phyloP scores from a whole-genome alignment of 495 filamentous ascomycete species.

The Hyaloscypha finlandica region DNA sequence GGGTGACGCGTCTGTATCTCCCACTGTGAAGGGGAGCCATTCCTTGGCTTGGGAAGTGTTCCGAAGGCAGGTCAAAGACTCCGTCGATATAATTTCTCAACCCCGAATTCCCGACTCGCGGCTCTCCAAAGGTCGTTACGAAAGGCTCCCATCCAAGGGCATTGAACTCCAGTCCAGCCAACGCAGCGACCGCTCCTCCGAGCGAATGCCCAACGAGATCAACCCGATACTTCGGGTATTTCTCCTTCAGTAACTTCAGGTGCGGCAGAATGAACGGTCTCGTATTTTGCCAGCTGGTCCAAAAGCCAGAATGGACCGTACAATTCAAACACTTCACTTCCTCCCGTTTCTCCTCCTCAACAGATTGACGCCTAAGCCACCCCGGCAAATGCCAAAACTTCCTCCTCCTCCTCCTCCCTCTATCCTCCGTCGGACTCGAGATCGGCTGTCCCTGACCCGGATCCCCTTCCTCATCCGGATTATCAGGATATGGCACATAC shows the following conservation, averaged over 20 bases:
- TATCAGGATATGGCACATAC: constrained; percentile 81
- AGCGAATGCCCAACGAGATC: constrained; percentile 84
- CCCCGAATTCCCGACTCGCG: constrained; percentile 74
- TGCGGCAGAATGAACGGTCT: constrained; percentile 62
- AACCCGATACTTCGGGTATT: constrained; percentile 71
- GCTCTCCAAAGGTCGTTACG: constrained; percentile 94
- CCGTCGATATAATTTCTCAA: constrained; percentile 69
- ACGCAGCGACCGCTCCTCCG: constrained; percentile 86
- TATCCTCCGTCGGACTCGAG: background rate
- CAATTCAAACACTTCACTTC: constrained; percentile 69
- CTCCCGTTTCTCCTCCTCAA: constrained; percentile 30
- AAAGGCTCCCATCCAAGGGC: constrained; percentile 66
- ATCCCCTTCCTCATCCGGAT: constrained; percentile 25
- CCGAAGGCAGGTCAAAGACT: constrained; percentile 56
- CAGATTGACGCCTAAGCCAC: constrained; percentile 1
- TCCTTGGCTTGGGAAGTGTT: constrained; percentile 10
- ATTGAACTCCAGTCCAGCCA: constrained; percentile 78
- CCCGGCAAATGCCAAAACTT: constrained; percentile 5
- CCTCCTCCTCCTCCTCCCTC: background rate
- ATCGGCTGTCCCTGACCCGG: background rate
- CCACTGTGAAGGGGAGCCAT: constrained; percentile 26
- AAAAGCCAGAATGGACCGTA: constrained; percentile 90
- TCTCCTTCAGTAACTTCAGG: constrained; percentile 44
- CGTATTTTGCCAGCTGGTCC: constrained; percentile 77
- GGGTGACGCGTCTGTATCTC: constrained; percentile 79